Evolutionary conservation across 176 grass and related monocot genomes (phyloP).

Genomic region (Tillandsia fasciculata): DNA sequence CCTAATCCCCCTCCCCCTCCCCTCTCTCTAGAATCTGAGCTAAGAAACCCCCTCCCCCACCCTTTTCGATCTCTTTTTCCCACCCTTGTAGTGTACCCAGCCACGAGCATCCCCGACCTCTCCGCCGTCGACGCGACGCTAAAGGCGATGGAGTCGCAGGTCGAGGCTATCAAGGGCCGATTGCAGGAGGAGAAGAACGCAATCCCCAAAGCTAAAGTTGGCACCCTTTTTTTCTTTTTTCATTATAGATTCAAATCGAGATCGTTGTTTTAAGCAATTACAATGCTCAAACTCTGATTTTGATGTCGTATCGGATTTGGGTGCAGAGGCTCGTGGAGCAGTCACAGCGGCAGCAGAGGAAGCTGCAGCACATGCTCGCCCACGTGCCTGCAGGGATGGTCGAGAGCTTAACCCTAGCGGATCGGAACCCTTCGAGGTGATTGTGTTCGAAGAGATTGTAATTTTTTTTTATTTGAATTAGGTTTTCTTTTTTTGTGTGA

Average conservation of each 20-base stretch:
- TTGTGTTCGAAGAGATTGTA: slow-evolving; percentile 1
- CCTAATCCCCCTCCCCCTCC: slow-evolving; percentile 2
- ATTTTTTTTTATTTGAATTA: slow-evolving; percentile 11
- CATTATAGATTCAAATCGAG: background rate
- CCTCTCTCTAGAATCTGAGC: background rate
- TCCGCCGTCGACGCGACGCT: slow-evolving; percentile 46
- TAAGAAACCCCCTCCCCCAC: background rate
- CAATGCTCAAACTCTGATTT: background rate
- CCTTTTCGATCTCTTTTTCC: background rate
- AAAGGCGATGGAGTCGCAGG: slow-evolving; percentile 71
- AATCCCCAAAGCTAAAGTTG: slow-evolving; percentile 94
- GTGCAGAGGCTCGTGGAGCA: slow-evolving; percentile 58
- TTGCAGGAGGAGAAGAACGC: slow-evolving; percentile 67
- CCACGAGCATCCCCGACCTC: slow-evolving; percentile 51
- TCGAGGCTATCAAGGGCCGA: slow-evolving; percentile 44
- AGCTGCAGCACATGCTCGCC: slow-evolving; percentile 69
- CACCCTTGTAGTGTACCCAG: slow-evolving; percentile 45
- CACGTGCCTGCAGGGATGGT: slow-evolving; percentile 57
- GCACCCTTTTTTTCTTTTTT: slow-evolving; percentile 14
- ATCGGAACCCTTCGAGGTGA: slow-evolving; percentile 36
- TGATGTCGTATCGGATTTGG: background rate
- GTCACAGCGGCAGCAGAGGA: slow-evolving; percentile 58
- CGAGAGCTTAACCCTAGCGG: slow-evolving; percentile 20
- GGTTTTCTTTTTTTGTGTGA: slow-evolving; percentile 16
- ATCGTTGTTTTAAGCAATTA: background rate